phyloP scores from a whole-genome alignment of 176 grass and related monocot species.

The Hordeum marinum region DNA sequence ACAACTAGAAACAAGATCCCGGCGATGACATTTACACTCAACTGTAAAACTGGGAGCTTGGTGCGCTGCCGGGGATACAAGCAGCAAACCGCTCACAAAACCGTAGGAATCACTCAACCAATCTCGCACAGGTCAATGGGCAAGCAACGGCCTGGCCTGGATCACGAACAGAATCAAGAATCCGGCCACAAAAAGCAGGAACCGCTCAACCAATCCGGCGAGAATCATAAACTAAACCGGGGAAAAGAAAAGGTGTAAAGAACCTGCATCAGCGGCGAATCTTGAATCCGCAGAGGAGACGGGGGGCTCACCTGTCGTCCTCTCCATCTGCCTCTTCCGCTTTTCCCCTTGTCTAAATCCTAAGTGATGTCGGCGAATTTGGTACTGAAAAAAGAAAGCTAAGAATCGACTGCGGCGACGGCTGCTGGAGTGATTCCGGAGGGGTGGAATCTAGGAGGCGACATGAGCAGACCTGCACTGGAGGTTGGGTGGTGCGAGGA shows the following conservation, averaged over 20 bases:
- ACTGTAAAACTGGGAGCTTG: neutral
- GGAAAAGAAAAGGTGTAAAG: neutral
- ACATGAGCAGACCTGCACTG: neutral
- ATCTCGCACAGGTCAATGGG: neutral
- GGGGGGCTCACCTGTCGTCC: conserved; percentile 24
- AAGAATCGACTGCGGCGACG: neutral
- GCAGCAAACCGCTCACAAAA: neutral
- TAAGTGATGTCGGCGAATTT: conserved; percentile 42
- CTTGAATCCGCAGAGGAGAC: conserved; percentile 15
- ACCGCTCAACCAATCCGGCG: neutral
- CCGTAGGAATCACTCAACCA: neutral
- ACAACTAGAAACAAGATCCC: neutral
- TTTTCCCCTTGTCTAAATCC: neutral
- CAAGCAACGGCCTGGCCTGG: neutral
- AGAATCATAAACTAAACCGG: neutral
- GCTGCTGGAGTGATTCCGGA: conserved; percentile 3
- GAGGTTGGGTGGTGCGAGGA: neutral
- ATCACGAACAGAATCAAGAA: neutral
- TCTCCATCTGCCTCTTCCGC: neutral
- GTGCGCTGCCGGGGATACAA: neutral
- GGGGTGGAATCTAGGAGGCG: neutral
- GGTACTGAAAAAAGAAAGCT: neutral
- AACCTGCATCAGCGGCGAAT: conserved; percentile 1
- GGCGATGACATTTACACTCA: neutral
- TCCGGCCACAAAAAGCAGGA: neutral